Evolutionary conservation across 1,139 yeast genomes (phyloP), one percentile per base, ranked within the genome.

Genomic region (Blastobotrys buckinghamii): DNA sequence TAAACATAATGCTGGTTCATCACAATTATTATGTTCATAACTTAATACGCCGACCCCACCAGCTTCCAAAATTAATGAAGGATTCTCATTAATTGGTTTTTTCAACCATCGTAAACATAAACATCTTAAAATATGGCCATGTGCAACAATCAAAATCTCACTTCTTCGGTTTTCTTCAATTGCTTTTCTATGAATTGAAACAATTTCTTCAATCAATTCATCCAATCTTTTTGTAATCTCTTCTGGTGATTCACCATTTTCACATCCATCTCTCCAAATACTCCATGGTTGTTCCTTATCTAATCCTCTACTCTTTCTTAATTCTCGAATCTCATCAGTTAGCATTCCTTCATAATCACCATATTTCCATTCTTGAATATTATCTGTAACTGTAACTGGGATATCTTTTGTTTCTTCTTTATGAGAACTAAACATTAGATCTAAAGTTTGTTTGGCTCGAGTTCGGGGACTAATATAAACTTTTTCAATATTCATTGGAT

Each of bases 11-110:
- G 97, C 96, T 2, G 97, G 97, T 67, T 90, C 97, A 37, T 82
- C 76, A 52, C 86, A 75, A 63, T 77, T 82, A 63, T 84, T 81
- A 64, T 90, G 97, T 60, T 87, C 95, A 66, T 90, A 90, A 59
- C 94, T 82, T 63, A 90, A 73, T 2, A 88, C 95, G 50, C 97
- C 96, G 32, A 88, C 88, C 44, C 96, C 97, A 56, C 97, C 97
- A 27, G 97, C 96, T 64, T 90, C 97, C 59, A 90, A 73, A 67
- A 90, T 73, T 63, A 88, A 81, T 55, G 82, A 79, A 1, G 96
- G 96, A 64, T 89, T 87, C 47, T 67, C 70, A 55, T 74, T 66
- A 52, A 84, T 72, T 15, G 74, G 75, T 42, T 74, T 69, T 7
- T 75, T 76, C 27, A 86, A 80, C 97, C 97, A 90, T 54, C 96